Evolutionary conservation across 169 alveolate species (phyloP).

Genomic region (Cryptosporidium viatorum): DNA sequence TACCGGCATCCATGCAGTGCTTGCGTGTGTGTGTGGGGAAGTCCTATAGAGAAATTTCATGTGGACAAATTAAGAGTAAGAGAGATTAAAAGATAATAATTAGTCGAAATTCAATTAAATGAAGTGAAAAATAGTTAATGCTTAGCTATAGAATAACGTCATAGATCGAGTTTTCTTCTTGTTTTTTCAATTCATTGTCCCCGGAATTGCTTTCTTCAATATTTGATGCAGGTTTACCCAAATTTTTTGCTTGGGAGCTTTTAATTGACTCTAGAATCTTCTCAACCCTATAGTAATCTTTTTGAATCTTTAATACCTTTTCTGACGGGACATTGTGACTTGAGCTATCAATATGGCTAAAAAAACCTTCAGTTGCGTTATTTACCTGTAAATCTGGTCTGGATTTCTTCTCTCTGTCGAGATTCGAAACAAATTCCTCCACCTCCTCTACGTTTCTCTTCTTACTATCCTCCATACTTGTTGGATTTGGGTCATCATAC

Average conservation of each 20-base stretch:
- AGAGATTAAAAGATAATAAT: neutral
- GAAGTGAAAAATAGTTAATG: neutral
- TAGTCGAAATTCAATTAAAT: neutral
- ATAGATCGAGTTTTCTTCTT: conserved; percentile 7
- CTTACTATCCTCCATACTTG: conserved; percentile 37
- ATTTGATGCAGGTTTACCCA: neutral
- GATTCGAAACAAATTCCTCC: neutral
- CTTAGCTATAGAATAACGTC: conserved; percentile 16
- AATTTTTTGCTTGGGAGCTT: neutral
- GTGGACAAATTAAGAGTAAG: neutral
- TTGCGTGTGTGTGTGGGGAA: neutral
- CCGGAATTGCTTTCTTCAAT: neutral
- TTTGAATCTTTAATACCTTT: conserved; percentile 1
- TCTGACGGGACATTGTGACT: conserved; percentile 3
- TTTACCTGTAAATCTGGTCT: neutral
- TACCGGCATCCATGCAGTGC: neutral
- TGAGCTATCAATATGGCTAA: neutral
- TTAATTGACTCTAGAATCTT: conserved; percentile 31
- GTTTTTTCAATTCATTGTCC: neutral
- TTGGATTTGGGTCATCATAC: conserved; percentile 85
- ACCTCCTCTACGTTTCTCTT: conserved; percentile 31
- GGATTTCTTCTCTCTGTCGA: conserved; percentile 17
- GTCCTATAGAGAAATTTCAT: neutral
- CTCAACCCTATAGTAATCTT: conserved; percentile 30
- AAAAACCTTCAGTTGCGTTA: conserved; percentile 33